Base-by-base conservation (phyloP, 2,329 filamentous ascomycete genomes). In the Arthrobotrys iridis region DNA sequence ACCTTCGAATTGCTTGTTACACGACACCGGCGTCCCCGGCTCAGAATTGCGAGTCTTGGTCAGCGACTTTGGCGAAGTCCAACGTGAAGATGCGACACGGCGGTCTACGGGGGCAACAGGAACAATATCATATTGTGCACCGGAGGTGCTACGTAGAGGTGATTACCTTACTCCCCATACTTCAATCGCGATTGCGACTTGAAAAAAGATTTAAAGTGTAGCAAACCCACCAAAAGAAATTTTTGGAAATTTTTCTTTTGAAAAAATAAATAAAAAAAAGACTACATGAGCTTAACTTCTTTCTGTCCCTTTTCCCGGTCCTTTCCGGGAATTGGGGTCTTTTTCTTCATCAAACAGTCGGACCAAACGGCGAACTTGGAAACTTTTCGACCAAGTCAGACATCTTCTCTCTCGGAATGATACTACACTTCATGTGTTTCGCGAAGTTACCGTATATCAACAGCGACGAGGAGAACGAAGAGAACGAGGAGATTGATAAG, bases 391-490 rank as follows among this genome's bases (percentile, higher is more conserved):
- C 92, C 24, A 99, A 98, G 81, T 97, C 93, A 0, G 95, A 99
- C 80, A 91, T 99, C n/a, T 99, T 99, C 82, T 97, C 93, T 0
- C 85, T 99, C 0, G 95, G 95, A 55, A 97, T 99, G 94, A 98
- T 98, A 66, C 86, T 99, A 2, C 96, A 98, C 82, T 99, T 99
- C 80, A 91, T 99, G 86, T 99, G 95, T 81, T 99, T 99, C 81
- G 92, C 91, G 0, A 87, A 90, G 50, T 86, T 99, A 8, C 95
- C 95, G 0, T 99, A 98, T 80, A 85, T 84, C 22, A 91, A 90
- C 78, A 92, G 93, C 60, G 94, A 98, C 80, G 86, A 90, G 2
- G 86, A 96, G 20, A 88, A 97, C 73, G 94, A 98, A 81, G 94
- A 98, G 80, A 89, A 93, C 65, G 95, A 99, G 81, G 93, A 98